phyloP scores from a whole-genome alignment of 2,329 filamentous ascomycete genomes.

The Emydomyces testavorans region DNA sequence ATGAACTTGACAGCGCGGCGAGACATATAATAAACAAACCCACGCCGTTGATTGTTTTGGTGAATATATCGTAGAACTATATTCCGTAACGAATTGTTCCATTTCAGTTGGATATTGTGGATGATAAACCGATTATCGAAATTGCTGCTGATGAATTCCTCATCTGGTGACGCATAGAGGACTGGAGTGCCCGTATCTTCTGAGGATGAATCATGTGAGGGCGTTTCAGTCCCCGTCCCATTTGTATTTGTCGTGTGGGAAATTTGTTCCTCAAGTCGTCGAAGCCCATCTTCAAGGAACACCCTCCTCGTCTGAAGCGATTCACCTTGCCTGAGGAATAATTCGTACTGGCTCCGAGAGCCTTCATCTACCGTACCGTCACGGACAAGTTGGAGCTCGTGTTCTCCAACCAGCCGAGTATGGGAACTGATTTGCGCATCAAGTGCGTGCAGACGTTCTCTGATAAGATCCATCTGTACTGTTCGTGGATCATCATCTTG shows the following conservation, averaged over 20 bases:
- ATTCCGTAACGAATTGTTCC: constrained; percentile 92
- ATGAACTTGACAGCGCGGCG: constrained; percentile 95
- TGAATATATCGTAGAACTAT: constrained; percentile 96
- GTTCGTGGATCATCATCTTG: constrained; percentile 75
- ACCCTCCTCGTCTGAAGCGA: constrained; percentile 47
- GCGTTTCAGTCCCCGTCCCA: constrained; percentile 39
- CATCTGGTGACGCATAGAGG: constrained; percentile 56
- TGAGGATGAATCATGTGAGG: constrained; percentile 22
- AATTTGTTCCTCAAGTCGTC: constrained; percentile 44
- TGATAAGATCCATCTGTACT: constrained; percentile 77
- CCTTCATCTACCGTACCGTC: constrained; percentile 42
- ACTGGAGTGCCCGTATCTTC: constrained; percentile 43
- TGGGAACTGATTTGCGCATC: constrained; percentile 68
- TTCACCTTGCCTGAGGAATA: constrained; percentile 45
- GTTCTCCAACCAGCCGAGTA: constrained; percentile 58
- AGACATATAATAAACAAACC: constrained; percentile 96
- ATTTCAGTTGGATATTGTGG: constrained; percentile 94
- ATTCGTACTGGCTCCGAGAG: constrained; percentile 36
- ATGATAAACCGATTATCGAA: constrained; percentile 98
- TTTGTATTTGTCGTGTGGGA: constrained; percentile 29
- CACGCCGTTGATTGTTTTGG: constrained; percentile 87
- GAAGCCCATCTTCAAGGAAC: constrained; percentile 48
- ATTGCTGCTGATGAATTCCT: constrained; percentile 82
- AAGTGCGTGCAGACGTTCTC: constrained; percentile 66
- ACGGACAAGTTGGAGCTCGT: constrained; percentile 52